Conservation (phyloP, 306 rosid genomes). For the Echinosophora koreensis region DNA sequence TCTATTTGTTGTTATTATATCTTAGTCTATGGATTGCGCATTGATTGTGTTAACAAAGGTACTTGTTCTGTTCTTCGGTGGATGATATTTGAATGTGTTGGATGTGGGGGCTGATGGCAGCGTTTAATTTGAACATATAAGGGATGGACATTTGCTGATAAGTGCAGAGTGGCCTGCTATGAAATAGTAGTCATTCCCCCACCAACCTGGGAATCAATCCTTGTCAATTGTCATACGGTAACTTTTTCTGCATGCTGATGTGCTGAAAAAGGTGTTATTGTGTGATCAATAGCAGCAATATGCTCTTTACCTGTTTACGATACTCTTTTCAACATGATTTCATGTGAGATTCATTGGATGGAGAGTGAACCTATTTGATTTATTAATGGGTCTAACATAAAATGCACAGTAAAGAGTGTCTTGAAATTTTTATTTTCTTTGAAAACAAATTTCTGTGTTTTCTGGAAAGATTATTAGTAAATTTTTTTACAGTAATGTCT, state of each 20-base stretch:
- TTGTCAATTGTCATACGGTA: not conserved
- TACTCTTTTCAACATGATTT: too few relatives aligned
- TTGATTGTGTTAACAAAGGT: slow-evolving; percentile 1
- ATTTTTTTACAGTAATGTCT: not conserved
- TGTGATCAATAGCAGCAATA: too few relatives aligned
- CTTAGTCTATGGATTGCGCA: not conserved
- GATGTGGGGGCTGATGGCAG: not conserved
- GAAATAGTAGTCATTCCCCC: not conserved
- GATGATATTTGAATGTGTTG: not conserved
- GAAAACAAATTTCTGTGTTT: slow-evolving; percentile 1
- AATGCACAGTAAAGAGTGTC: too few relatives aligned
- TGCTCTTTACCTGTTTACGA: too few relatives aligned
- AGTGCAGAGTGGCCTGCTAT: not conserved
- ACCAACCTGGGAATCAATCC: slow-evolving; percentile 29
- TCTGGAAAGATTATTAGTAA: not conserved
- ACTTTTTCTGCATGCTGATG: not conserved
- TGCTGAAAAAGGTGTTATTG: not conserved
- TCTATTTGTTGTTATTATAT: not conserved
- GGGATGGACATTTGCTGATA: not conserved
- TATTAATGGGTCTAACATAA: too few relatives aligned
- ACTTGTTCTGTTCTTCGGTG: not conserved
- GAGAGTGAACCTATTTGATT: too few relatives aligned
- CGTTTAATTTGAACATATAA: not conserved
- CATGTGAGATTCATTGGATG: too few relatives aligned
- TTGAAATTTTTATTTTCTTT: too few relatives aligned